Evolutionary conservation across 306 rosid genomes (phyloP).

Genomic region (Rosa chinensis): DNA sequence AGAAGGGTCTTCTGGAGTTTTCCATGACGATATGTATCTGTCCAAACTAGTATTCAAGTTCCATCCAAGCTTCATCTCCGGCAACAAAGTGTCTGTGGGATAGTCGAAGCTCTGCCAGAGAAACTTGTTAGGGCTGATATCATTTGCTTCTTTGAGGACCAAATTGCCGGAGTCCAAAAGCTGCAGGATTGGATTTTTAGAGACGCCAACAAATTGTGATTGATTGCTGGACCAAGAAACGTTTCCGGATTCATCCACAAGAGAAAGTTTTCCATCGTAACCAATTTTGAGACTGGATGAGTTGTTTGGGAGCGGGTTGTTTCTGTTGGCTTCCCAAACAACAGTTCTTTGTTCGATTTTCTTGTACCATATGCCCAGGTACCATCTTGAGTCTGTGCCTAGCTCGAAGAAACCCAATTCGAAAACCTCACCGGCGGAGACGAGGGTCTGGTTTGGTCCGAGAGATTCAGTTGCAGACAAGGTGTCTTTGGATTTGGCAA

Average conservation of each 20-base stretch:
- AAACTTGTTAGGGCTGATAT: slow-evolving; percentile 20
- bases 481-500: slow-evolving; percentile 36
- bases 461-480: slow-evolving; percentile 48
- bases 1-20: slow-evolving; percentile 43
- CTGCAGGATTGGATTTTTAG: slow-evolving; percentile 38
- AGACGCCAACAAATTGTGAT: slow-evolving; percentile 17
- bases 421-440: slow-evolving; percentile 39
- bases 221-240: slow-evolving; percentile 49
- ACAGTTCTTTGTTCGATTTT: slow-evolving; percentile 20
- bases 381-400: slow-evolving; percentile 30
- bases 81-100: slow-evolving; percentile 65
- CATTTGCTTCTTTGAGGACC: slow-evolving; percentile 40
- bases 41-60: slow-evolving; percentile 37
- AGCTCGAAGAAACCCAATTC: slow-evolving; percentile 54
- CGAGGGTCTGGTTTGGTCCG: slow-evolving; percentile 41
- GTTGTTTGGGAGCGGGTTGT: slow-evolving; percentile 47
- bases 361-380: slow-evolving; percentile 69
- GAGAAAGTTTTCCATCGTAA: slow-evolving; percentile 37
- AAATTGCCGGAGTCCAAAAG: slow-evolving; percentile 63
- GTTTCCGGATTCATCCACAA: slow-evolving; percentile 23
- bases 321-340: slow-evolving; percentile 87
- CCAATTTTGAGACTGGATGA: slow-evolving; percentile 42
- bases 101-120: slow-evolving; percentile 79
- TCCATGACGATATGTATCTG: slow-evolving; percentile 62
- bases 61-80: slow-evolving; percentile 75